Base-by-base conservation (phyloP, 2,329 filamentous ascomycete genomes). In the Aspergillus aculeatinus region DNA sequence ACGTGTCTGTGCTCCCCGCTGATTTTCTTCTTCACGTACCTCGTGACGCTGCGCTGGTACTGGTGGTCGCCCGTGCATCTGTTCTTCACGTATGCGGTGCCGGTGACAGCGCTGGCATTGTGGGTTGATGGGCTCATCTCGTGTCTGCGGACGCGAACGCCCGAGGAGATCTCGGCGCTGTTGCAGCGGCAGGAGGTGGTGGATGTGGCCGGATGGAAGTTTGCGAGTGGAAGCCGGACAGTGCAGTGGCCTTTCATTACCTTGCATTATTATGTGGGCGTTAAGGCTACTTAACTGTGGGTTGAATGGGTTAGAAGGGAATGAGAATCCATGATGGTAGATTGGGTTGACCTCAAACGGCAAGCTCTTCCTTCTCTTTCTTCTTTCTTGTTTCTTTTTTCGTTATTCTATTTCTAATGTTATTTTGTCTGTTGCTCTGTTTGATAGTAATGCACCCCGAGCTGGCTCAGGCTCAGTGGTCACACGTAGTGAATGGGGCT, bases 111-210 rank as follows among this genome's bases (percentile, higher is more conserved):
- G 0, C 83, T 89, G 61, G 84, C 90, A 9, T 76, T 91, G 19
- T 81, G 86, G 0, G 88, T 89, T 67, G 90, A 92, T 73, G 89
- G 89, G 2, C 77, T 85, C 59, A 81, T 91, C 51, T 90, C 87
- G 10, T 84, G 84, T 44, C 70, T 92, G 65, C 79, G 90, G 48
- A 90, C 88, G 6, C 82, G 89, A 58, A 89, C 85, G 4, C 81
- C 87, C 0, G 81, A 83, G 14, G 90, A 92, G 74, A 83, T 91
- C 5, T 78, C 87, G 70, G 70, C 70, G 0, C 71, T 92, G 65
- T 73, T 91, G 63, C 79, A 82, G 11, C 27, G 27, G 27, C 57
- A 58, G 44, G 49, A 58, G 3, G 62, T 54, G 2, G 44, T 61
- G 10, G 60, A 66, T 25, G 29, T 64, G 4, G 50, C 29, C 10